Conservation (phyloP, 2,329 filamentous ascomycete species). For the Diaporthe amygdali region DNA sequence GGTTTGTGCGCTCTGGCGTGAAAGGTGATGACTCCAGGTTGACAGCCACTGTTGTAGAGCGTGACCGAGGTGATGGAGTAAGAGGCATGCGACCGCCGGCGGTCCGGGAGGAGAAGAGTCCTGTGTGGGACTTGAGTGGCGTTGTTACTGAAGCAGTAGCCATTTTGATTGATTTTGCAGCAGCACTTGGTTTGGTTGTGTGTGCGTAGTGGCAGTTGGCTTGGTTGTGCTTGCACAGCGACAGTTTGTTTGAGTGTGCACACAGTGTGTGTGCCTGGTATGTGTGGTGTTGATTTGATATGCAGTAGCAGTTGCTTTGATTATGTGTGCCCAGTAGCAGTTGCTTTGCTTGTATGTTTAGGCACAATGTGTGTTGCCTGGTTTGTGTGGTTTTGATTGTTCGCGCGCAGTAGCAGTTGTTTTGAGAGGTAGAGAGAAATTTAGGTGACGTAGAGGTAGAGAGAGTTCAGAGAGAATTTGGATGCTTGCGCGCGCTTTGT, state of each 20-base stretch:
- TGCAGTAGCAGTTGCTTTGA: too few species aligned
- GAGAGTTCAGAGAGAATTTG: too few species aligned
- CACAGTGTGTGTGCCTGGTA: background rate
- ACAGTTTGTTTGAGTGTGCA: background rate
- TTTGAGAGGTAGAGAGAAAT: too few species aligned
- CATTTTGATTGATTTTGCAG: constrained; percentile 62
- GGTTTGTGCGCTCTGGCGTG: constrained; percentile 69
- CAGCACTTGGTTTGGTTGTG: constrained; percentile 32
- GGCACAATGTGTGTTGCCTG: too few species aligned
- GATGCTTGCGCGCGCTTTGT: too few species aligned
- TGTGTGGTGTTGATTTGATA: too few species aligned
- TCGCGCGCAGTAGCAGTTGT: too few species aligned
- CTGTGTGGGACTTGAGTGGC: constrained; percentile 92
- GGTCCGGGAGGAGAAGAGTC: constrained; percentile 89
- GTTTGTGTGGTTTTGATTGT: too few species aligned
- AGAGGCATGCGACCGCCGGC: constrained; percentile 94
- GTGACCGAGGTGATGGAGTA: constrained; percentile 83
- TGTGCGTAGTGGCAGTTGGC: too few species aligned
- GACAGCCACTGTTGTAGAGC: constrained; percentile 54
- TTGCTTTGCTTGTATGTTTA: too few species aligned
- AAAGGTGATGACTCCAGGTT: constrained; percentile 74
- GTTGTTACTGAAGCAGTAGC: constrained; percentile 82
- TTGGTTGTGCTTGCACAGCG: constrained; percentile 24
- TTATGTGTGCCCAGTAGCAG: too few species aligned
- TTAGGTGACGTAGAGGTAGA: too few species aligned